Evolutionary conservation across 2,329 filamentous ascomycete genomes (phyloP).

Genomic region (Fusarium paranaense): DNA sequence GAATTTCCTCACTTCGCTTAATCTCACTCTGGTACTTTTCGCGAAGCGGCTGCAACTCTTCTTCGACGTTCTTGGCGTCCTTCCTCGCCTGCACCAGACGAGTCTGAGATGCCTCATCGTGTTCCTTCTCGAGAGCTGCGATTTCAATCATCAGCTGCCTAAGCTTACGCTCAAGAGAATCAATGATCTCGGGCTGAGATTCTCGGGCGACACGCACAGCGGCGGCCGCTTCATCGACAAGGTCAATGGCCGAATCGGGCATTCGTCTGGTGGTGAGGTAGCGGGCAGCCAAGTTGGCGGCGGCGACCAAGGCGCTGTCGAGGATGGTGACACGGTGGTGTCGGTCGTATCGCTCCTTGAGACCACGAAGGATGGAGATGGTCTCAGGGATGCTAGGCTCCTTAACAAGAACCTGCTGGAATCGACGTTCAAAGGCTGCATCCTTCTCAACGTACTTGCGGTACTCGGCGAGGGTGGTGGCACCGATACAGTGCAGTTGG

Average conservation of each 20-base stretch:
- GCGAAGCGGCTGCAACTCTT: slow-evolving; percentile 89
- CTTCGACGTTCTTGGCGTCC: slow-evolving; percentile 93
- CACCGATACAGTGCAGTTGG: slow-evolving; percentile 97
- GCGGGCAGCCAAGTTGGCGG: slow-evolving; percentile 90
- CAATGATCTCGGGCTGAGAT: slow-evolving; percentile 94
- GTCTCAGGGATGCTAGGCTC: slow-evolving; percentile 91
- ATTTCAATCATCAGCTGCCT: slow-evolving; percentile 98
- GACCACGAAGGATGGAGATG: slow-evolving; percentile 95
- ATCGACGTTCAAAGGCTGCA: slow-evolving; percentile 95
- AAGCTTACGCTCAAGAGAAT: slow-evolving; percentile 90
- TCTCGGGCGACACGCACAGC: slow-evolving; percentile 96
- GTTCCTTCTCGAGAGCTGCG: slow-evolving; percentile 91
- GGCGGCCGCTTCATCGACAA: slow-evolving; percentile 95
- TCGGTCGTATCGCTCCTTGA: slow-evolving; percentile 98
- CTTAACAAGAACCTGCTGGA: slow-evolving; percentile 98
- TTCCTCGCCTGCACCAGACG: slow-evolving; percentile 86
- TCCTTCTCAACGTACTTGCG: slow-evolving; percentile 99
- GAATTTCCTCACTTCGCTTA: slow-evolving; percentile 88
- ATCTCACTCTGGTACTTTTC: slow-evolving; percentile 98
- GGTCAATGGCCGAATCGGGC: slow-evolving; percentile 95
- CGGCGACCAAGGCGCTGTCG: slow-evolving; percentile 90
- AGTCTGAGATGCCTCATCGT: slow-evolving; percentile 89
- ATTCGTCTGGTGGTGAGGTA: slow-evolving; percentile 92
- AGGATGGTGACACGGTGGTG: slow-evolving; percentile 98
- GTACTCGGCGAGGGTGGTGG: slow-evolving; percentile 94